Conservation (phyloP, 768 basidiomycete species). For the Rhizopogon roseolus region DNA sequence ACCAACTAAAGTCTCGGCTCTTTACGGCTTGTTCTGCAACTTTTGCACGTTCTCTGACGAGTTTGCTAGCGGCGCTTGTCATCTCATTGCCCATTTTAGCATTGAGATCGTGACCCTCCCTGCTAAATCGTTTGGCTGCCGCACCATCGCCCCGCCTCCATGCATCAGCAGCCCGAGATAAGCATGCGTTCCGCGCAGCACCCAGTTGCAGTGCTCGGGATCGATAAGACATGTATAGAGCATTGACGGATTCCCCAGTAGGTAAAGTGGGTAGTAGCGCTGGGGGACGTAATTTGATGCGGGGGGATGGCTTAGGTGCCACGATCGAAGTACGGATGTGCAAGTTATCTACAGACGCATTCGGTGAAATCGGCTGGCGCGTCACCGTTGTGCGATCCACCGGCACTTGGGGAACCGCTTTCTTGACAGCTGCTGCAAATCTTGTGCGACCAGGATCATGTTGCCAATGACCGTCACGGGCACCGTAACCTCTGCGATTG, state of each 20-base stretch:
- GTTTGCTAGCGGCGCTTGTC: conserved; percentile 73
- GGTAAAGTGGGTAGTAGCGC: conserved; percentile 82
- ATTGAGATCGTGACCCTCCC: conserved; percentile 93
- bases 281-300: conserved; percentile 80
- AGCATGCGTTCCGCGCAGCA: conserved; percentile 88
- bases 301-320: conserved; percentile 77
- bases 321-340: conserved; percentile 67
- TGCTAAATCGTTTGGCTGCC: conserved; percentile 88
- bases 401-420: conserved; percentile 31
- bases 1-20: conserved; percentile 65
- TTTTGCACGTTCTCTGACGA: conserved; percentile 79
- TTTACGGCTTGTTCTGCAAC: conserved; percentile 75
- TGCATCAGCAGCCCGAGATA: conserved; percentile 92
- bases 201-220: conserved; percentile 87
- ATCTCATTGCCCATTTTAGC: conserved; percentile 87
- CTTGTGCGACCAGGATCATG: conserved; percentile 86
- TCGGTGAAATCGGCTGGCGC: conserved; percentile 50
- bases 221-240: conserved; percentile 85
- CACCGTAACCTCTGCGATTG: conserved; percentile 37
- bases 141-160: conserved; percentile 96
- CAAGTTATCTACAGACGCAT: conserved; percentile 49
- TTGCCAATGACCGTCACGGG: conserved; percentile 35
- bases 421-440: conserved; percentile 90
- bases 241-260: conserved; percentile 78
- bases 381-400: conserved; percentile 38